Percentiles rank a stretch among this genome's conserved stretches.
Conservation (phyloP, 2,329 filamentous ascomycete genomes). For the Colletotrichum somersetense region DNA sequence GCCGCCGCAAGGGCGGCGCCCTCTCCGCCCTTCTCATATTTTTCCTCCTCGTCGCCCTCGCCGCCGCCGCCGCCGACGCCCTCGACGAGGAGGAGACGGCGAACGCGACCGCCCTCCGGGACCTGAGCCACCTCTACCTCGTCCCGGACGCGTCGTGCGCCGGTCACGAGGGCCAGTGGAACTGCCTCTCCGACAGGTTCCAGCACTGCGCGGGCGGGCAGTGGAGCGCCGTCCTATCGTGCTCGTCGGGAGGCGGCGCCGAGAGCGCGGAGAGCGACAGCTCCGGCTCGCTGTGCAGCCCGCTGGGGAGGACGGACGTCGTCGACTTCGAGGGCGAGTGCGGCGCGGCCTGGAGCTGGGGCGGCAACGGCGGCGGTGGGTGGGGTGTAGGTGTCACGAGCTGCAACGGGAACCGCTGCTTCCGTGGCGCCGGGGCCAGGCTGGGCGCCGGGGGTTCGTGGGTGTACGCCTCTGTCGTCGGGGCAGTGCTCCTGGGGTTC, state of each 20-base stretch:
- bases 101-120: background rate
- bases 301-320: slow-evolving; percentile 30
- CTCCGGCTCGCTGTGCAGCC: slow-evolving; percentile 13
- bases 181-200: slow-evolving; percentile 63
- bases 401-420: slow-evolving; percentile 29
- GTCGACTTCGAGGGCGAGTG: slow-evolving; percentile 37
- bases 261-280: background rate
- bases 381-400: background rate
- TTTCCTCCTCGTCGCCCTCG: slow-evolving; percentile 36
- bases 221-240: slow-evolving; percentile 55
- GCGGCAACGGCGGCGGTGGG: background rate
- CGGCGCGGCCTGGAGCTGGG: slow-evolving; percentile 24
- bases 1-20: slow-evolving; percentile 14
- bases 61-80: background rate
- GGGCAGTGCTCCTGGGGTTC: slow-evolving; percentile 12
- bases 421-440: slow-evolving; percentile 24
- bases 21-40: slow-evolving; percentile 11
- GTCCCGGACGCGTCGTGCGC: slow-evolving; percentile 56
- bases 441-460: slow-evolving; percentile 16
- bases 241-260: background rate
- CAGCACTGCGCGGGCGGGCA: slow-evolving; percentile 63
- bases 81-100: background rate
- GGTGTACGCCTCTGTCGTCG: slow-evolving; percentile 15
- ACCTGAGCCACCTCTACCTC: slow-evolving; percentile 45
- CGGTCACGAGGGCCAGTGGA: slow-evolving; percentile 64